Base-by-base conservation (phyloP, 176 grass and related monocot species). In the Otatea glauca region DNA sequence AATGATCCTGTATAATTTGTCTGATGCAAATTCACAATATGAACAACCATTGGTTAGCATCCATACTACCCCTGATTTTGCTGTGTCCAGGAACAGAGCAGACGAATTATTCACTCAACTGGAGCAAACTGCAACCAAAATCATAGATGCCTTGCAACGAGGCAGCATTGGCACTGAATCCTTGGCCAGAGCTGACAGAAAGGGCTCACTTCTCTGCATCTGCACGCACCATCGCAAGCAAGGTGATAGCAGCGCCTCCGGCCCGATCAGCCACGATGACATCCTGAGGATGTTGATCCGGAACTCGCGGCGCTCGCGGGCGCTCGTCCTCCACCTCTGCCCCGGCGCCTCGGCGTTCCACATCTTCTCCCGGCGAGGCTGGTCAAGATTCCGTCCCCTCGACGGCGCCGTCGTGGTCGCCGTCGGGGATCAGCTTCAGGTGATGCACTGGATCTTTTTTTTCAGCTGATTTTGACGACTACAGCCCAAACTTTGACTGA, bases 351-450 rank as follows among this genome's bases (percentile, higher is more conserved):
- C 87, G 1, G 74, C 58, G 18, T 94, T 92, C 65, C 69, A 83
- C 47, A 11, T 88, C 63, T 89, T 83, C 87, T 89, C 92, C 53
- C 85, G 79, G 81, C 85, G 91, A 75, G 94, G 90, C 32, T 80
- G 77, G 68, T 81, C 82, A 13, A 85, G 61, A 39, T 97, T 97
- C 88, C 49, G 61, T 34, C 89, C 86, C 3, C 65, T 58, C 16
- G 70, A 67, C 60, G 61, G 86, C 41, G 80, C 91, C 49, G 38
- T 89, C 43, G 75, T 96, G 51, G 84, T 96, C 72, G 83, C 91
- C 70, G 42, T 93, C 18, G 91, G 94, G 5, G 86, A 97, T 78
- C 89, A 88, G 65, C 56, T 89, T 8, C 80, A 93, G 90, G 94
- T 96, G 64, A 83, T 15, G 53, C 42, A 39, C 24, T 50, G 37